Evolutionary conservation across 2,329 filamentous ascomycete species (phyloP).

Genomic region (Simplicillium sp.): DNA sequence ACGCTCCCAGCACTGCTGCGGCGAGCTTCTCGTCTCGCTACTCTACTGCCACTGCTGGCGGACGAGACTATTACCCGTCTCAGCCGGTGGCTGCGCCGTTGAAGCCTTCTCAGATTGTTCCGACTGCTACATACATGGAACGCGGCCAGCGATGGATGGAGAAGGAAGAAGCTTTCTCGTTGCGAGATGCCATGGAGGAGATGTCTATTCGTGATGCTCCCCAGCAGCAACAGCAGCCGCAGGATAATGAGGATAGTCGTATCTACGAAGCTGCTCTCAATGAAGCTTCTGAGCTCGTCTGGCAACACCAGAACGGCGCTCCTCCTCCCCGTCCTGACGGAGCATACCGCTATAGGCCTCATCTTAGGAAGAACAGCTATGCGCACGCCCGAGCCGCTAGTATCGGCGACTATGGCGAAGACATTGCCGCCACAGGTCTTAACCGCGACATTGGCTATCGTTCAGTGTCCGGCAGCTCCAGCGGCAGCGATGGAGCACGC

Average conservation of each 20-base stretch:
- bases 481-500: conserved; percentile 30
- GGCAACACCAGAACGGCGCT: conserved; percentile 59
- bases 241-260: conserved; percentile 44
- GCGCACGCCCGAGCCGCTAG: conserved; percentile 56
- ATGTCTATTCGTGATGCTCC: conserved; percentile 46
- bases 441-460: conserved; percentile 30
- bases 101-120: conserved; percentile 51
- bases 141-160: conserved; percentile 70
- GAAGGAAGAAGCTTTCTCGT: conserved; percentile 63
- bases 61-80: conserved; percentile 43
- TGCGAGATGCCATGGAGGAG: conserved; percentile 65
- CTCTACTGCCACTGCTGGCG: conserved; percentile 32
- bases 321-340: conserved; percentile 48
- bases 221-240: conserved; percentile 12
- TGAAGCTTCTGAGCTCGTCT: conserved; percentile 72
- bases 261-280: conserved; percentile 63
- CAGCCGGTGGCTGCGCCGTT: conserved; percentile 30
- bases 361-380: conserved; percentile 63
- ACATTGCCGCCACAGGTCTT: conserved; percentile 35
- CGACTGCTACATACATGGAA: conserved; percentile 62
- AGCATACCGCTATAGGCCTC: conserved; percentile 58
- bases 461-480: conserved; percentile 43
- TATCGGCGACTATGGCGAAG: conserved; percentile 37
- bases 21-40: conserved; percentile 41
- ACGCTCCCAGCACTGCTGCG: conserved; percentile 28